Conservation (phyloP, 306 rosid genomes). For the Castanopsis chinensis region DNA sequence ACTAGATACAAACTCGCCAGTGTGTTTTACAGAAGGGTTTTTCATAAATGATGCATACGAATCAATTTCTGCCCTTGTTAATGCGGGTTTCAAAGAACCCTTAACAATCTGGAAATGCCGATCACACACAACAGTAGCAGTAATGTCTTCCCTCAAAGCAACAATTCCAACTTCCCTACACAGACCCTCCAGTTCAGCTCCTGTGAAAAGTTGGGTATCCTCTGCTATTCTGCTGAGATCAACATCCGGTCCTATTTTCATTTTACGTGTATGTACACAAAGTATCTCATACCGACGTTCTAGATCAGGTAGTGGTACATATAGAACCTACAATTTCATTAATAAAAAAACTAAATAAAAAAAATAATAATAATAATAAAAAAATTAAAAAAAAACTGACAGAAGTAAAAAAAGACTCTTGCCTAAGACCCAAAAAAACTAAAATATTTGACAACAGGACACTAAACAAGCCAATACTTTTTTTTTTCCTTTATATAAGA, state of each 20-base stretch:
- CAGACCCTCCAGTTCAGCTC: constrained; percentile 82
- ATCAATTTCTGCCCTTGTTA: constrained; percentile 49
- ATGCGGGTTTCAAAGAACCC: constrained; percentile 60
- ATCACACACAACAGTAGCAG: constrained; percentile 51
- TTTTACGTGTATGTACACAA: constrained; percentile 60
- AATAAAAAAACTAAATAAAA: too few relatives aligned
- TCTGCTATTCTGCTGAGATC: constrained; percentile 64
- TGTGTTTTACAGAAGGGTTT: constrained; percentile 34
- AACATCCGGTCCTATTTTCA: constrained; percentile 56
- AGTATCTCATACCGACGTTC: constrained; percentile 84
- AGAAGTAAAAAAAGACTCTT: constrained; percentile 13
- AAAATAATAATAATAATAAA: too few relatives aligned
- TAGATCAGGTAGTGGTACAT: constrained; percentile 87
- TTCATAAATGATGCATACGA: constrained; percentile 56
- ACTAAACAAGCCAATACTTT: too few relatives aligned
- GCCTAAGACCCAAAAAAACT: not conserved
- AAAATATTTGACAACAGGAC: not conserved
- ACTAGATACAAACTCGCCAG: constrained; percentile 25
- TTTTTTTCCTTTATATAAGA: too few relatives aligned
- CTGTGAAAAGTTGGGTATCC: constrained; percentile 78
- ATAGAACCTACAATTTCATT: constrained; percentile 60
- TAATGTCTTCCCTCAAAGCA: constrained; percentile 76
- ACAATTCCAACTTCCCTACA: constrained; percentile 87
- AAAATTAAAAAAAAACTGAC: not conserved
- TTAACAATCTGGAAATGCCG: constrained; percentile 67